Evolutionary conservation across 176 grass and related monocot species (phyloP), one percentile per base, ranked within the genome.

Genomic region (Triticum dicoccoides): DNA sequence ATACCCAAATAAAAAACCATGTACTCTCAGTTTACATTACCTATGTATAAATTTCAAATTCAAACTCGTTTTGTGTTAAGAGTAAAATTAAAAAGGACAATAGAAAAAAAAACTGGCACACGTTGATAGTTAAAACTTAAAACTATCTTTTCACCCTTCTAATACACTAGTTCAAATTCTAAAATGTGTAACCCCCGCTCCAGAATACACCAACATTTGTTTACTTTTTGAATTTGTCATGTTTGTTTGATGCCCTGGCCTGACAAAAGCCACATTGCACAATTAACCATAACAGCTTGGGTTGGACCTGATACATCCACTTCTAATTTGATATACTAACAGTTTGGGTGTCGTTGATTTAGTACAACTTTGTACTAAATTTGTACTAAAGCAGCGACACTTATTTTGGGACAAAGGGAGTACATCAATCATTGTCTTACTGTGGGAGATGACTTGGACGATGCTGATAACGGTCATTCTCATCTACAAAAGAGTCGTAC

Each of bases 371-470:
- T 32, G 32, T 32, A 32, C 32, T 30, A 44, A 44, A 9, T 47
- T 47, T 47, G 45, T 13, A 47, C 45, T 49, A 49, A 49, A 49
- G 45, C 45, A 49, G 45, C 12, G 12, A 49, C 45, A 49, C 45
- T 49, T 49, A 49, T 49, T 49, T 49, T 49, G 45, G 45, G 45
- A 49, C 45, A 12, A 12, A 49, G 45, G 45, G 45, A 49, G 45
- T 14, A 78, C 18, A 21, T 9, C 0, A 89, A 62, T 38, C 80
- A 34, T 63, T 65, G 34, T 91, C 97, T 97, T 91, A 99, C 97
- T 89, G 92, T 74, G 73, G 62, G n/a, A 86, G 75, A 92, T 94
- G 94, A 69, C 74, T 61, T 83, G 92, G 92, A 90, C 94, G 85
- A 61, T 90, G 79, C 52, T 96, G 92, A 74, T 73, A 87, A 44